Percentiles rank a stretch among this genome's conserved stretches.
Evolutionary conservation across 164 flowering plant species (phyloP).

Genomic region (Vitis rotundifolia): DNA sequence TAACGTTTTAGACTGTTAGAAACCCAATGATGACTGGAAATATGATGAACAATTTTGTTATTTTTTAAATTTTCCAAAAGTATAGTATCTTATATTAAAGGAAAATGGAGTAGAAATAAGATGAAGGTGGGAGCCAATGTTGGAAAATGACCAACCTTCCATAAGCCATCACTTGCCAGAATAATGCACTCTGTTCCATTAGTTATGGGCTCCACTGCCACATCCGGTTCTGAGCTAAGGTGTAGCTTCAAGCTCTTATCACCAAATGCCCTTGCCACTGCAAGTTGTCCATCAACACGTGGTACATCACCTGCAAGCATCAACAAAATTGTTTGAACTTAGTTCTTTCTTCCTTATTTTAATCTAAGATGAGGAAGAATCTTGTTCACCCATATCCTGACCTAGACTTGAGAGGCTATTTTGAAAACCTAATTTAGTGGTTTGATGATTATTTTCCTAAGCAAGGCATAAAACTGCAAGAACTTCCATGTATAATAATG

Average conservation of each 20-base stretch:
- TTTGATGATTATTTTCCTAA: too few species aligned
- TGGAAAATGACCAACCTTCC: slow-evolving; percentile 49
- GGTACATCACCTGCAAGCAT: slow-evolving; percentile 69
- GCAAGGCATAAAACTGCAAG: background rate
- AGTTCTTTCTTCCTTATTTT: background rate
- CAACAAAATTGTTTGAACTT: background rate
- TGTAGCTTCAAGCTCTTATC: slow-evolving; percentile 81
- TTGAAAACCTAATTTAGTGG: too few species aligned
- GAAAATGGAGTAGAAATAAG: background rate
- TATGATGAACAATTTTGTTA: background rate
- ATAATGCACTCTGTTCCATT: slow-evolving; percentile 48
- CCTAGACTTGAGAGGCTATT: too few species aligned
- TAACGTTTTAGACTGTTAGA: too few species aligned
- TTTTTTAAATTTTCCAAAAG: background rate
- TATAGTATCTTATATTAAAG: too few species aligned
- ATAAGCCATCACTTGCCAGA: slow-evolving; percentile 72
- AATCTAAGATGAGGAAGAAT: too few species aligned
- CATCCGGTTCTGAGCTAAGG: slow-evolving; percentile 66
- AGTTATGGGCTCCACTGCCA: slow-evolving; percentile 31
- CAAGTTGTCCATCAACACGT: slow-evolving; percentile 90
- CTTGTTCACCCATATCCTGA: too few species aligned
- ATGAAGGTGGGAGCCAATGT: background rate
- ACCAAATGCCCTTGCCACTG: slow-evolving; percentile 90
- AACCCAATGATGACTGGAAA: background rate
- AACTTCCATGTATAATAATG: background rate